Conservation (phyloP, 1,139 yeast genomes). For the Wickerhamiella infanticola region DNA sequence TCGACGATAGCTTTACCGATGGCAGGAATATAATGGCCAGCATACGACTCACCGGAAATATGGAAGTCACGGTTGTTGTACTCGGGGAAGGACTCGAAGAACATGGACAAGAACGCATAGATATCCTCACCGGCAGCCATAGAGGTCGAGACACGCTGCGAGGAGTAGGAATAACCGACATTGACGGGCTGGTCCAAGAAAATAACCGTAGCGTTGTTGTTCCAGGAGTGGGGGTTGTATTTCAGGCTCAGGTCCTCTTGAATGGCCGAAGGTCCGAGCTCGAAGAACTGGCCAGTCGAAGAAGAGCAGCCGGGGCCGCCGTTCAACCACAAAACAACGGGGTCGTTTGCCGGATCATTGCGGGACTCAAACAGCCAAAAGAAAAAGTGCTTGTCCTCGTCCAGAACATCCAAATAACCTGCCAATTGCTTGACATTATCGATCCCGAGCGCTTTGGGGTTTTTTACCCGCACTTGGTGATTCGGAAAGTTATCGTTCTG, state of each 20-base stretch:
- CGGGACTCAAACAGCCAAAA: slow-evolving; percentile 65
- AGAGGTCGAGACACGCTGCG: slow-evolving; percentile 40
- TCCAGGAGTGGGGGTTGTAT: slow-evolving; percentile 55
- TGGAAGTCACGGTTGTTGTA: slow-evolving; percentile 46
- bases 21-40: slow-evolving; percentile 74
- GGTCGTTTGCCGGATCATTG: slow-evolving; percentile 48
- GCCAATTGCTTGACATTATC: slow-evolving; percentile 38
- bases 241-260: slow-evolving; percentile 28
- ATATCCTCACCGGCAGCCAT: slow-evolving; percentile 67
- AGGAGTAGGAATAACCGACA: slow-evolving; percentile 63
- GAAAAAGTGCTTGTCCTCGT: slow-evolving; percentile 73
- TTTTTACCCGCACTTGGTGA: slow-evolving; percentile 21
- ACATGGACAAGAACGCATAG: slow-evolving; percentile 59
- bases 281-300: slow-evolving; percentile 50
- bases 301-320: slow-evolving; percentile 72
- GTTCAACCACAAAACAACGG: slow-evolving; percentile 53
- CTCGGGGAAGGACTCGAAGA: slow-evolving; percentile 59
- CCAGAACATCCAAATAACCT: slow-evolving; percentile 58
- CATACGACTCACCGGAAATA: slow-evolving; percentile 78
- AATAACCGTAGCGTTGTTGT: slow-evolving; percentile 49
- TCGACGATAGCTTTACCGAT: slow-evolving; percentile 58
- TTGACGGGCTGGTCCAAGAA: slow-evolving; percentile 64
- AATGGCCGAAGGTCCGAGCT: slow-evolving; percentile 49
- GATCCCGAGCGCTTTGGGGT: slow-evolving; percentile 19
- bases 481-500: slow-evolving; percentile 15